Percentiles rank a stretch among this genome's conserved stretches.
Conservation (phyloP, 129 eudicot genomes). For the Flaveria trinervia region DNA sequence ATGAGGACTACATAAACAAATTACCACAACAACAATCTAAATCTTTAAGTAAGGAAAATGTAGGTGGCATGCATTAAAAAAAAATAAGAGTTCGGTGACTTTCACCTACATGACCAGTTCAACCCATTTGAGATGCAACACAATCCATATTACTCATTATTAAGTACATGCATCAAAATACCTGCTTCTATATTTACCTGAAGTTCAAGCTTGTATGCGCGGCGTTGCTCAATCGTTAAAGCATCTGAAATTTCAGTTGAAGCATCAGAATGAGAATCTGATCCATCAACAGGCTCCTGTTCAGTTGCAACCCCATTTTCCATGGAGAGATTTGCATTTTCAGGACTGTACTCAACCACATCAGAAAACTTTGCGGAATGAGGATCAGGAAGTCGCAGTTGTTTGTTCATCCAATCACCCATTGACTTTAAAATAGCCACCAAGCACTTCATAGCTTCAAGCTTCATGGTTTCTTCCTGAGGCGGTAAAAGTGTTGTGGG, state of each 20-base stretch:
- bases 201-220: slow-evolving; percentile 98
- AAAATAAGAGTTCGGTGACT: not conserved
- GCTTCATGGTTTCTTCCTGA: slow-evolving; percentile 82
- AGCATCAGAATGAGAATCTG: slow-evolving; percentile 81
- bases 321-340: slow-evolving; percentile 46
- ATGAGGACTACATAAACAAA: not conserved
- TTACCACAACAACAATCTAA: not conserved
- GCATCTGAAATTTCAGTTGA: slow-evolving; percentile 85
- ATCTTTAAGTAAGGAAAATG: not conserved
- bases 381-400: slow-evolving; percentile 87
- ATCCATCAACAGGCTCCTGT: slow-evolving; percentile 66
- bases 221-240: slow-evolving; percentile 88
- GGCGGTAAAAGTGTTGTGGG: slow-evolving; percentile 86
- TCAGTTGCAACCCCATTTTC: slow-evolving; percentile 71
- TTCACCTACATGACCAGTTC: not conserved
- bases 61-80: not conserved
- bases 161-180: not conserved
- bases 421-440: slow-evolving; percentile 85
- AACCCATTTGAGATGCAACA: not conserved
- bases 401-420: slow-evolving; percentile 99
- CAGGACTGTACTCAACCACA: slow-evolving; percentile 56
- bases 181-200: slow-evolving; percentile 52
- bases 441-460: slow-evolving; percentile 95
- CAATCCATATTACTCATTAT: not conserved
- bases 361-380: slow-evolving; percentile 61